Conservation (phyloP, 768 basidiomycete genomes). For the Tubosaeta sp. region DNA sequence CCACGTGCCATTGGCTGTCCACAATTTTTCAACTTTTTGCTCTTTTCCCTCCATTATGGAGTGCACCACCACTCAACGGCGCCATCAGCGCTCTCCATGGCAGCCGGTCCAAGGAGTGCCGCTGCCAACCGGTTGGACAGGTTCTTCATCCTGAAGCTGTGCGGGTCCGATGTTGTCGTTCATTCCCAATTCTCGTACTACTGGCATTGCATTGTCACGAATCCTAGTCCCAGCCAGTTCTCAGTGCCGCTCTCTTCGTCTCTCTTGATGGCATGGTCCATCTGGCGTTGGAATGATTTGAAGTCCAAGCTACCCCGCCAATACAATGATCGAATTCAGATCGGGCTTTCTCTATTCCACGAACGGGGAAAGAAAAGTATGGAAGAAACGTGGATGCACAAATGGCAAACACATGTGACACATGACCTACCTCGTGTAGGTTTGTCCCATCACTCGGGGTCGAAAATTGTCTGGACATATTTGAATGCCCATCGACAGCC, state of each 20-base stretch:
- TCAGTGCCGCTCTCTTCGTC: neutral
- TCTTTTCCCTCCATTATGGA: neutral
- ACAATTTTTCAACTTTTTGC: constrained; percentile 4
- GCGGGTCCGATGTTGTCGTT: neutral
- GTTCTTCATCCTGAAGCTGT: neutral
- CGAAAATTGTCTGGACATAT: neutral
- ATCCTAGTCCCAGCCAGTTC: neutral
- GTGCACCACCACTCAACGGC: neutral
- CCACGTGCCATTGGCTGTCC: constrained; percentile 23
- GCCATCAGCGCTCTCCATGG: neutral
- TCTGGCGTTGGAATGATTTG: neutral
- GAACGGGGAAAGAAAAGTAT: neutral
- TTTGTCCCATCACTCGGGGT: neutral
- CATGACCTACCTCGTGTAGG: neutral
- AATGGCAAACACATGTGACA: neutral
- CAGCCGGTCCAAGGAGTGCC: neutral
- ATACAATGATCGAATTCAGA: too few relatives aligned
- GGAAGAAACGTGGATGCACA: neutral
- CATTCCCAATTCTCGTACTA: neutral
- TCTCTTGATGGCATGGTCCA: neutral
- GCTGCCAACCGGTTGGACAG: neutral
- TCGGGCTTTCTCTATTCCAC: neutral
- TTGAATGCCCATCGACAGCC: neutral
- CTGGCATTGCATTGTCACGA: neutral
- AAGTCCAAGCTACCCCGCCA: neutral